Conservation (phyloP, 192 early-diverging fungal genomes). For the Entomortierella beljakovae region DNA sequence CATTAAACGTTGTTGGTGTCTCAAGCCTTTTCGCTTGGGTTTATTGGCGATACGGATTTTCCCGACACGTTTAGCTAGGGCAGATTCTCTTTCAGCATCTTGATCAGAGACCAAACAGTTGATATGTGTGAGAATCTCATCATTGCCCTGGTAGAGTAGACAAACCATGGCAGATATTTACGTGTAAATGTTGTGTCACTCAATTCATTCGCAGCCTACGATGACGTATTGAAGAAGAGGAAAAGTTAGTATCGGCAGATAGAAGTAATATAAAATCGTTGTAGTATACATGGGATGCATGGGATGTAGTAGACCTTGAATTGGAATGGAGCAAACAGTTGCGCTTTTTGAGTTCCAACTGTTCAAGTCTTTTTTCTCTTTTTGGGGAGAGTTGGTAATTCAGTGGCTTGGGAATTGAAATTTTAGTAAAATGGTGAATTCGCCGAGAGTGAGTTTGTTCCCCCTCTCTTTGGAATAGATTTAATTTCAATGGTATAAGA, state of each 20-base stretch:
- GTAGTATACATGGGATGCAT: too few species aligned
- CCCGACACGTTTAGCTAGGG: conserved; percentile 30
- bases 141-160: conserved; percentile 40
- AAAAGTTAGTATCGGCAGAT: too few species aligned
- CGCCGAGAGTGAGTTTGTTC: conserved; percentile 12
- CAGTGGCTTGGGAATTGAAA: neutral
- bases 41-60: neutral
- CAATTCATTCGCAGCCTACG: too few species aligned
- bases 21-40: neutral
- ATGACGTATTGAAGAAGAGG: too few species aligned
- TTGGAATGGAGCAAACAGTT: too few species aligned
- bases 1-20: too few species aligned
- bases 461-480: conserved; percentile 43
- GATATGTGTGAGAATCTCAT: conserved; percentile 62
- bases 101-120: conserved; percentile 30
- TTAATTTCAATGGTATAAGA: conserved; percentile 33
- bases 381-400: too few species aligned
- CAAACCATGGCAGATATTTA: conserved; percentile 13
- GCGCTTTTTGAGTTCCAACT: too few species aligned
- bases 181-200: too few species aligned
- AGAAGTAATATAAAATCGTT: too few species aligned
- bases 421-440: neutral
- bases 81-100: conserved; percentile 48
- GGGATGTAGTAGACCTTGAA: too few species aligned
- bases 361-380: too few species aligned